A percentile compares a stretch with the other conserved stretches of the same genome.
Evolutionary conservation across 2,329 filamentous ascomycete genomes (phyloP).

Genomic region (Clarireedia monteithiana): DNA sequence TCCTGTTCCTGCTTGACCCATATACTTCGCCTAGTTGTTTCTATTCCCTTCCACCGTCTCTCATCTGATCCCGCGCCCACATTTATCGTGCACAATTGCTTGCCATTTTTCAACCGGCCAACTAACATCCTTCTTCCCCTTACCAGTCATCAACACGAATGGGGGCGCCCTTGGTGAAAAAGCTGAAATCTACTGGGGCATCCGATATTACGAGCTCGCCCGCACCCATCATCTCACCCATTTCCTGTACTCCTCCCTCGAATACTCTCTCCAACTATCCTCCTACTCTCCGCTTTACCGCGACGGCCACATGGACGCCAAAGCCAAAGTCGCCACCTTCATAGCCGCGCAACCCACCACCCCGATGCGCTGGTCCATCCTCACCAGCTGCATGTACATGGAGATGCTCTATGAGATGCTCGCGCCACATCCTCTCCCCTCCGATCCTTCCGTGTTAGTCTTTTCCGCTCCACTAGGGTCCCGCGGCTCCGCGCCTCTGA

Average conservation of each 20-base stretch:
- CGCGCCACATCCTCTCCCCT: slow-evolving; percentile 9
- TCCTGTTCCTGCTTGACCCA: too few relatives aligned
- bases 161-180: slow-evolving; percentile 33
- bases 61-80: not conserved
- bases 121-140: not conserved
- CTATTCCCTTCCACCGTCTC: too few relatives aligned
- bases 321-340: slow-evolving; percentile 27
- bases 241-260: slow-evolving; percentile 32
- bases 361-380: slow-evolving; percentile 18
- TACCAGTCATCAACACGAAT: slow-evolving; percentile 33
- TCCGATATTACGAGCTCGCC: slow-evolving; percentile 29
- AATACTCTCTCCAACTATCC: slow-evolving; percentile 32
- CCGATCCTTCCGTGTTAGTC: slow-evolving; percentile 8
- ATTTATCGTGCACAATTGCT: not conserved
- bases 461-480: slow-evolving; percentile 16
- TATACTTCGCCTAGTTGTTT: not conserved
- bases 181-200: slow-evolving; percentile 31
- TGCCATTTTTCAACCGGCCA: not conserved
- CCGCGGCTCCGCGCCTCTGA: slow-evolving; percentile 14
- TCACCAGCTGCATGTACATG: slow-evolving; percentile 29
- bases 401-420: slow-evolving; percentile 24
- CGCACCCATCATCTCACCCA: slow-evolving; percentile 21
- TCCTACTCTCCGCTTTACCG: slow-evolving; percentile 31
- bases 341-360: slow-evolving; percentile 14
- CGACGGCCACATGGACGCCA: slow-evolving; percentile 35